Evolutionary conservation across 306 rosid genomes (phyloP), one percentile per base, ranked within the genome.

Genomic region (Hylodesmum podocarpum): DNA sequence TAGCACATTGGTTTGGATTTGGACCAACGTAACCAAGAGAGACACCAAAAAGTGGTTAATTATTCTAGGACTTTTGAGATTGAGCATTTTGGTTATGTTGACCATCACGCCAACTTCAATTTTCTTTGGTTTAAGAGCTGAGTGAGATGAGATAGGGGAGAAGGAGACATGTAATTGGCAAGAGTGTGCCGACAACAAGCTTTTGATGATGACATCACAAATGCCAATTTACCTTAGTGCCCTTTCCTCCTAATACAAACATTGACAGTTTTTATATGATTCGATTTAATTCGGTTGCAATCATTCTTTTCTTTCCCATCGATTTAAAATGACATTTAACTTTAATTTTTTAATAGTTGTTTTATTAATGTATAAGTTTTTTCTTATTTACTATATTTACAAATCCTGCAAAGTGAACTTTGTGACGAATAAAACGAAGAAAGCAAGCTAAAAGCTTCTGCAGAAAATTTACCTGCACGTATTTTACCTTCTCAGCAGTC

Each of bases 401-500:
- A 16, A 34, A 9, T 13, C 13, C 29, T 10, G 18, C 11, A 5
- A 47, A 68, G 25, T 68, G 15, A 16, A n/a, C n/a, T 0, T 46
- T 24, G 8, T 28, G 34, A n/a, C 9, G 58, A 47, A 46, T n/a
- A 46, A 46, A 68, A 27, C 25, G 44, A 21, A 66, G 54, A 66
- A 43, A 24, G 1, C 8, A 4, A 25, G 19, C 3, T 19, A 39
- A 10, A n/a, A 43, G 33, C 40, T 46, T 27, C 64, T 64, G 29
- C 36, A 18, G 70, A 51, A 62, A 82, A 92, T 81, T 76, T 76
- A 88, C 97, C 89, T 90, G 91, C 25, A 67, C 73, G 84, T 84
- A 83, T 76, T 88, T 90, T 57, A 80, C 80, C 88, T 87, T 89
- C 88, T 92, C 96, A 36, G 91, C 76, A 40, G 77, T 84, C 82